Base-by-base conservation (phyloP, 2,329 filamentous ascomycete species). In the Trichoderma koningii region DNA sequence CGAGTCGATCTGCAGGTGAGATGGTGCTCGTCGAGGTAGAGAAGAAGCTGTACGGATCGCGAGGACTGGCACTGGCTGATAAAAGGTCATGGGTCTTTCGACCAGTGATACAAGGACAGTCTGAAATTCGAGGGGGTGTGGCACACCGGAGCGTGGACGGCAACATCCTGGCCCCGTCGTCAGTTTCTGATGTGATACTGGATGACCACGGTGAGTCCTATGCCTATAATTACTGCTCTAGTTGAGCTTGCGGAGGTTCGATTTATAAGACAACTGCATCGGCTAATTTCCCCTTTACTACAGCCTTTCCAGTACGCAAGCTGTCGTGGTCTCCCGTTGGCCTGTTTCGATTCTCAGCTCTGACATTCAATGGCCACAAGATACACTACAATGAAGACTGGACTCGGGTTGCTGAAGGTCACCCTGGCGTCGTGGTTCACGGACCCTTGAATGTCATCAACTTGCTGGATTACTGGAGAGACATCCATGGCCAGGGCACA, bases 301-400 rank as follows among this genome's bases (percentile, higher is more conserved):
- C 19, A 66, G 66, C 21, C 2, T 69, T 67, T 45, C 71, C 71
- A 0, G 50, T 67, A 0, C 72, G 80, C 10, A 72, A 73, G 15
- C 61, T 82, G 5, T 70, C 71, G 21, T 83, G 79, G 80, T 83
- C 82, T 0, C 76, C 80, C 0, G 77, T 79, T 0, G 80, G 78
- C 1, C 82, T 96, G 1, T 96, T 95, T 76, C 86, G 91, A 19
- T 96, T 93, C 79, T 93, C 89, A 0, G 91, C 91, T 0, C 79
- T 96, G 47, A 96, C 91, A 0, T 93, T 93, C 79, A 96, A 96
- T 73, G 91, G 87, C 0, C 93, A 96, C 75, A 88, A 87, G 69
- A 96, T 96, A 63, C 93, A 96, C 75, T 89, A 94, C 70, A 90
- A 93, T 72, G 82, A 84, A 26, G 73, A 80, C 14, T 94, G 90